These are phyloP conservation scores for Aspergillus heteromorphus DNA, from an alignment of 495 filamentous ascomycete species.

Conservation along the genomic window DNA sequence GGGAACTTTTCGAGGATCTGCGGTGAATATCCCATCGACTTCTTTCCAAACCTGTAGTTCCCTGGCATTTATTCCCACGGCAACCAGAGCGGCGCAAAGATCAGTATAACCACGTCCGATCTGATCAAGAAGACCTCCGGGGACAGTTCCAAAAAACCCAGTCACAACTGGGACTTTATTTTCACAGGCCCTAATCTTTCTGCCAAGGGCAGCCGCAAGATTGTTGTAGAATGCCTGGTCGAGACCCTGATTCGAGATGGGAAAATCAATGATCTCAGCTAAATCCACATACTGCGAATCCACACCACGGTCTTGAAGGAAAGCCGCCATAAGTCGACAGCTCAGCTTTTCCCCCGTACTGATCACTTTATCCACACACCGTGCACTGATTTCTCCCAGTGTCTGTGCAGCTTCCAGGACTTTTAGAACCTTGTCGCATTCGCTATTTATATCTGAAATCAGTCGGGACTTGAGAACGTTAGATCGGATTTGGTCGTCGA, in stretches of 20 bases:
- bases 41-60: conserved; percentile 94
- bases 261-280: conserved; percentile 64
- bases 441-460: conserved; percentile 57
- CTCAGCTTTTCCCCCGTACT: conserved; percentile 92
- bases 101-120: conserved; percentile 88
- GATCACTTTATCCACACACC: conserved; percentile 83
- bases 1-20: conserved; percentile 82
- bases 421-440: conserved; percentile 60
- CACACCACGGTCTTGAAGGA: conserved; percentile 71
- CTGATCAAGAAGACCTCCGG: conserved; percentile 69
- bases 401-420: conserved; percentile 56
- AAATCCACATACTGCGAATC: conserved; percentile 84
- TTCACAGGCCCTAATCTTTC: conserved; percentile 64
- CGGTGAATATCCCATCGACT: conserved; percentile 87
- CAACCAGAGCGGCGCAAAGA: conserved; percentile 76
- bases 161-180: conserved; percentile 72
- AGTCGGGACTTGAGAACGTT: conserved; percentile 53
- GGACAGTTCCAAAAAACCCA: conserved; percentile 84
- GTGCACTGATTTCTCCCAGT: conserved; percentile 66
- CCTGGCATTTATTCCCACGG: conserved; percentile 68
- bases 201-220: conserved; percentile 57
- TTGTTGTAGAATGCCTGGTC: conserved; percentile 76
- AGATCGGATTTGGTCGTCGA: conserved; percentile 54
- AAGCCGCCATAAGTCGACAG: conserved; percentile 77
- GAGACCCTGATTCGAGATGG: conserved; percentile 53